These are phyloP conservation scores for Amanita rubescens DNA, from an alignment of 768 basidiomycete species.

Conservation along the genomic window DNA sequence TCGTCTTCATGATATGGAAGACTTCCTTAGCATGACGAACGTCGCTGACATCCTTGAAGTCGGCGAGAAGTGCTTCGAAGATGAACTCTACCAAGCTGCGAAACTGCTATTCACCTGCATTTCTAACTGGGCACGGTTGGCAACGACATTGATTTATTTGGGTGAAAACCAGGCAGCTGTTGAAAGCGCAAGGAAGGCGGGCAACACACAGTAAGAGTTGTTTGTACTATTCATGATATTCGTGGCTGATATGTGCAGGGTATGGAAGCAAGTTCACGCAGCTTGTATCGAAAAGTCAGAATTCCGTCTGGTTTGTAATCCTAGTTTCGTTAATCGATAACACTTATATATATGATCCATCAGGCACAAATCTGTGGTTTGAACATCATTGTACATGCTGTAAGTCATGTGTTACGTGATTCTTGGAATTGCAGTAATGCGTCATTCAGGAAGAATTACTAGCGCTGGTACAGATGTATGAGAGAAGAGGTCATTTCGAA, in stretches of 20 bases:
- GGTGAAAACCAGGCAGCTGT: slow-evolving; percentile 98
- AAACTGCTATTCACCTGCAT: slow-evolving; percentile 95
- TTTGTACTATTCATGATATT: background rate
- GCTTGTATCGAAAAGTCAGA: slow-evolving; percentile 97
- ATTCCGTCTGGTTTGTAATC: slow-evolving; percentile 68
- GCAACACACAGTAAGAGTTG: slow-evolving; percentile 84
- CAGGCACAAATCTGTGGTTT: slow-evolving; percentile 98
- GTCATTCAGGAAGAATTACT: slow-evolving; percentile 63
- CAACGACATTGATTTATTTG: slow-evolving; percentile 96
- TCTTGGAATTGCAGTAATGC: slow-evolving; percentile 14
- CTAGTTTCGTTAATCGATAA: slow-evolving; percentile 3
- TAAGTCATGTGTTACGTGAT: slow-evolving; percentile 21
- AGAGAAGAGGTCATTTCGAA: slow-evolving; percentile 88
- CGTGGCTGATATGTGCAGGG: slow-evolving; percentile 37
- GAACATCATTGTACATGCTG: slow-evolving; percentile 92
- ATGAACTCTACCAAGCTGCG: slow-evolving; percentile 94
- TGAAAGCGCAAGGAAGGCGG: slow-evolving; percentile 98
- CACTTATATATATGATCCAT: background rate
- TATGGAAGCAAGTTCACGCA: slow-evolving; percentile 99
- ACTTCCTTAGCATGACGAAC: slow-evolving; percentile 97
- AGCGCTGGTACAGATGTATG: slow-evolving; percentile 74
- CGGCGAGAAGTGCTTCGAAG: slow-evolving; percentile 99
- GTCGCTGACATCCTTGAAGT: slow-evolving; percentile 96
- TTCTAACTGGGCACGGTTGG: slow-evolving; percentile 97
- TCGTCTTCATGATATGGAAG: slow-evolving; percentile 98